Evolutionary conservation across 441 rosid species (phyloP).

Genomic region (Croton setiger): DNA sequence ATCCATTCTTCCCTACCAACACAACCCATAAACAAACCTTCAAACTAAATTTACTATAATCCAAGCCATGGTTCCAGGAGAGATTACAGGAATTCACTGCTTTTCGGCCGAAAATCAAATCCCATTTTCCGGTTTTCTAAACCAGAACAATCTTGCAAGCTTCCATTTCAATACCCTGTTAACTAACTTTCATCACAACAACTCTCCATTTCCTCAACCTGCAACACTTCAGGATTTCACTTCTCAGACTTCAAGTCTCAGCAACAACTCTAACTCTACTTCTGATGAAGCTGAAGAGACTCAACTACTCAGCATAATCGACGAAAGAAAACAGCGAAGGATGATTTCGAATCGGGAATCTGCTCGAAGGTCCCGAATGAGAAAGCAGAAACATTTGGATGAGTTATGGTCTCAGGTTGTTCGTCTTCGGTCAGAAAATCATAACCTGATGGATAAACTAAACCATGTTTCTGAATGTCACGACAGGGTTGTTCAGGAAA

Average conservation of each 20-base stretch:
- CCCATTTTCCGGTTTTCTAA: conserved; percentile 31
- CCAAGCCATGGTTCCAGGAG: conserved; percentile 48
- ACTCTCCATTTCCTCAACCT: conserved; percentile 28
- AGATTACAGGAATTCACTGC: conserved; percentile 49
- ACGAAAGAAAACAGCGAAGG: conserved; percentile 70
- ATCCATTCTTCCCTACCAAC: conserved; percentile 28
- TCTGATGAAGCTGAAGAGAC: conserved; percentile 79
- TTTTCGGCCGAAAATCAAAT: conserved; percentile 39
- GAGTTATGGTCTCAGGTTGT: conserved; percentile 52
- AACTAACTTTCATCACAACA: conserved; percentile 33
- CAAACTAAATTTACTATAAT: background rate
- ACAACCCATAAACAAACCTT: conserved; percentile 10
- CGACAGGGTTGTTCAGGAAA: conserved; percentile 61
- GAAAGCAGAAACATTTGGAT: conserved; percentile 73
- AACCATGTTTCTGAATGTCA: conserved; percentile 60
- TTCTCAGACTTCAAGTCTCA: conserved; percentile 35
- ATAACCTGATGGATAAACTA: conserved; percentile 56
- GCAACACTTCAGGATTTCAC: conserved; percentile 30
- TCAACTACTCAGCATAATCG: conserved; percentile 52
- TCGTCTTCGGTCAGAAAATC: conserved; percentile 49
- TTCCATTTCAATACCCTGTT: conserved; percentile 42
- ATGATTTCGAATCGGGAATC: conserved; percentile 87
- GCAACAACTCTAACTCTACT: conserved; percentile 78
- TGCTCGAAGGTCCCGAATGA: conserved; percentile 82
- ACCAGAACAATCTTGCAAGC: conserved; percentile 33